Evolutionary conservation across 1,284 basidiomycete genomes (phyloP).

Genomic region (Abortiporus biennis): DNA sequence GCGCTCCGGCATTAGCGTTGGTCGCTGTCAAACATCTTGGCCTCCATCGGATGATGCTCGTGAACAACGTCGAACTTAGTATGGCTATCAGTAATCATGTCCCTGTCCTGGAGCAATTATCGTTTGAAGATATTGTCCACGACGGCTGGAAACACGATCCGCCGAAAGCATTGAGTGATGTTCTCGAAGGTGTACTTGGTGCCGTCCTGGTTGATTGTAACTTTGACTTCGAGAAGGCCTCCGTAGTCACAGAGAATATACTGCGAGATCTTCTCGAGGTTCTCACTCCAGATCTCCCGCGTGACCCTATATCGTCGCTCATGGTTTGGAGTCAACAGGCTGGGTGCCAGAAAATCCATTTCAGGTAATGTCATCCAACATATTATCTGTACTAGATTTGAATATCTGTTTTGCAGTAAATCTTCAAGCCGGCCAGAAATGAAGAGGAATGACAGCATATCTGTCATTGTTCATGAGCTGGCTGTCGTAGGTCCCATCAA

Average conservation of each 20-base stretch:
- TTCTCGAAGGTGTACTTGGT: slow-evolving; percentile 79
- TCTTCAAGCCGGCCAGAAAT: slow-evolving; percentile 35
- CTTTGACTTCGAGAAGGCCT: slow-evolving; percentile 63
- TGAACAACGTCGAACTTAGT: slow-evolving; percentile 65
- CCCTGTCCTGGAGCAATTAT: slow-evolving; percentile 47
- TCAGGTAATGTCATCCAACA: slow-evolving; percentile 35
- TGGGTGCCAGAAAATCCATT: slow-evolving; percentile 47
- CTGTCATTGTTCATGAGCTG: slow-evolving; percentile 52
- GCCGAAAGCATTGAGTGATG: slow-evolving; percentile 74
- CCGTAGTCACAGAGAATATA: slow-evolving; percentile 48
- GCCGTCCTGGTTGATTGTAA: slow-evolving; percentile 78
- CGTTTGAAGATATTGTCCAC: slow-evolving; percentile 54
- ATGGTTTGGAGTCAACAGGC: slow-evolving; percentile 52
- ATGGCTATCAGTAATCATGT: slow-evolving; percentile 56
- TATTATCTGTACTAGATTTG: neutral
- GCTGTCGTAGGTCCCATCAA: slow-evolving; percentile 53
- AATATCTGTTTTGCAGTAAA: slow-evolving; percentile 34
- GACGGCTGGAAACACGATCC: slow-evolving; percentile 78
- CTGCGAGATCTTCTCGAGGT: slow-evolving; percentile 58
- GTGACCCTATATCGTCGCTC: slow-evolving; percentile 64
- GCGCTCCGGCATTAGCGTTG: slow-evolving; percentile 63
- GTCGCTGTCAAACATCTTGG: slow-evolving; percentile 58
- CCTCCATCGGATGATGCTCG: slow-evolving; percentile 66
- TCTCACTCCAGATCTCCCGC: slow-evolving; percentile 49
- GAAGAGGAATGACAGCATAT: slow-evolving; percentile 43